These are phyloP conservation scores for Cladophialophora psammophila DNA, from an alignment of 2,329 filamentous ascomycete genomes.

Conservation along the genomic window DNA sequence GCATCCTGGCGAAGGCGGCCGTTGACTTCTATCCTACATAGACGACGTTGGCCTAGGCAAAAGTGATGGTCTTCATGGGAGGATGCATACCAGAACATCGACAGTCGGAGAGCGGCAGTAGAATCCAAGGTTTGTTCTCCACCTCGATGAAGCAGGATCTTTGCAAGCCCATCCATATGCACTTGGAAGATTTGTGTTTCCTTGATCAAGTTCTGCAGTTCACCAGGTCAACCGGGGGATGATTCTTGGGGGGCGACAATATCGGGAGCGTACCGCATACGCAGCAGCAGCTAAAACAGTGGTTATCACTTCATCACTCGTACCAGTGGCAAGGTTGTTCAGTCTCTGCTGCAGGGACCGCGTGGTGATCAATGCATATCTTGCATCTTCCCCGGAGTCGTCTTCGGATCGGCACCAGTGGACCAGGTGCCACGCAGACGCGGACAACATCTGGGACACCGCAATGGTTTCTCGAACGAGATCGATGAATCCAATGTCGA, in stretches of 20 bases:
- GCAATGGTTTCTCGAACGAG: conserved; percentile 20
- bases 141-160: conserved; percentile 14
- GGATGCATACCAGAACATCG: conserved; percentile 19
- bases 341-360: conserved; percentile 15
- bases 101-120: conserved; percentile 1
- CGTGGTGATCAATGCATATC: conserved; percentile 13
- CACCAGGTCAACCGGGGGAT: not conserved
- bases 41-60: not conserved
- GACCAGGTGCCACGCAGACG: conserved; percentile 20
- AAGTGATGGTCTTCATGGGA: not conserved
- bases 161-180: conserved; percentile 13
- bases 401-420: conserved; percentile 9
- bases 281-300: conserved; percentile 16
- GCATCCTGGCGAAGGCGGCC: conserved; percentile 13
- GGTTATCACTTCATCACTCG: conserved; percentile 17
- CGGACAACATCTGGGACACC: conserved; percentile 19
- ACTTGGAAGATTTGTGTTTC: conserved; percentile 6
- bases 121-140: conserved; percentile 14
- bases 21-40: conserved; percentile 14
- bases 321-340: conserved; percentile 13
- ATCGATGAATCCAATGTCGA: conserved; percentile 20
- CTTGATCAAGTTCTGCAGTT: conserved; percentile 15
- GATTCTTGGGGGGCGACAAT: not conserved
- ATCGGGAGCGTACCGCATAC: conserved; percentile 10
- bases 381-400: conserved; percentile 17